These are phyloP conservation scores for Nakazawaea wyomingensis DNA, from an alignment of 805 yeast genomes.

Conservation along the genomic window DNA sequence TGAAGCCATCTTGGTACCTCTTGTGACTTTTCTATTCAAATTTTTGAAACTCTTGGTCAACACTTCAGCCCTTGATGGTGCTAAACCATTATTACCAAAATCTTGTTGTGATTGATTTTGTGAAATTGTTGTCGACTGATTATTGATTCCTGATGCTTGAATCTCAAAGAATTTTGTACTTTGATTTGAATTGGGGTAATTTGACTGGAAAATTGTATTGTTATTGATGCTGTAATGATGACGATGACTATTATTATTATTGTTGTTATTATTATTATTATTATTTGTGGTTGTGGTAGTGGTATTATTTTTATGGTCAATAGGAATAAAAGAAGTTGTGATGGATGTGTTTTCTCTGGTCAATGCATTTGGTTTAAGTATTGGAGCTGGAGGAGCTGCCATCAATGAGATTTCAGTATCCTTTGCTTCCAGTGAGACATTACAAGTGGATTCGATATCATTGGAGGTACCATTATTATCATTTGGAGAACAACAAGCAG, in stretches of 20 bases:
- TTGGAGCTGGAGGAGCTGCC: conserved; percentile 24
- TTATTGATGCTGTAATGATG: background rate
- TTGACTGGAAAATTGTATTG: background rate
- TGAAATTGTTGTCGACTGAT: conserved; percentile 32
- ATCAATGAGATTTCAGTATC: conserved; percentile 8
- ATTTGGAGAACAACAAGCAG: conserved; percentile 3
- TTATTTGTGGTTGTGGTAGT: background rate
- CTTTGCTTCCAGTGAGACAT: background rate
- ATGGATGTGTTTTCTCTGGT: too few species aligned
- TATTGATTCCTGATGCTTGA: conserved; percentile 51
- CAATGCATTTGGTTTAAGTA: background rate
- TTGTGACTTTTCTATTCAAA: conserved; percentile 36
- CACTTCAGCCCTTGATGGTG: conserved; percentile 54
- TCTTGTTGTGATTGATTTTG: conserved; percentile 12
- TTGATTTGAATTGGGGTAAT: conserved; percentile 6
- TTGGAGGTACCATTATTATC: background rate
- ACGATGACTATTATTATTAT: background rate
- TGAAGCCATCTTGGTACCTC: conserved; percentile 9
- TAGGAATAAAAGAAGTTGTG: too few species aligned
- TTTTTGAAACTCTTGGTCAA: conserved; percentile 46
- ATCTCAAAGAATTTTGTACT: conserved; percentile 41
- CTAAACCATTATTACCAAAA: conserved; percentile 47
- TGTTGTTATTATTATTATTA: background rate
- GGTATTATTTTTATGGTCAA: too few species aligned
- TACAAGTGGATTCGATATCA: background rate